Base-by-base conservation (phyloP, 495 filamentous ascomycete genomes). In the Monascus purpureus region DNA sequence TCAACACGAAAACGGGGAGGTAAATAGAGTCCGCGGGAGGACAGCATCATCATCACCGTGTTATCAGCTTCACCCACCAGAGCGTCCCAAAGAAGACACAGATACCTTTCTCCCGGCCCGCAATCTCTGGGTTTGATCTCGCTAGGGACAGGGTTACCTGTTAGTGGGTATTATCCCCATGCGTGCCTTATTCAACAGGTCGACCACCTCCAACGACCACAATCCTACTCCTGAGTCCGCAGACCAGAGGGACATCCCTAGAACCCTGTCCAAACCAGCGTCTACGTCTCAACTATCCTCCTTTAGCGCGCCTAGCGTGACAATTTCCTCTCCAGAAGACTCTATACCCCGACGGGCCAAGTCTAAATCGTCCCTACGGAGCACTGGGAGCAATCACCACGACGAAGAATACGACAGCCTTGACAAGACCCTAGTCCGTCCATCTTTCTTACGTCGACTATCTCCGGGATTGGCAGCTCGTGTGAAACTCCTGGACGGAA, bases 381-480 rank as follows among this genome's bases (percentile, higher is more conserved):
- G 56, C 33, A 22, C 55, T 8, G 59, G 47, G 19, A 63, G 59
- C 39, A 60, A 45, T 35, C 39, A 49, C 11, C 44, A 9, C 17
- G 29, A 51, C 43, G 56, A 60, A 28, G 54, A 60, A 41, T 40
- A 40, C 1, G 22, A 33, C 16, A 42, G 36, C 13, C 40, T 45
- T 16, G 51, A 58, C 19, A 58, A 53, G 28, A 46, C 41, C 13
- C 38, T 47, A 15, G 44, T 47, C 13, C 51, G 45, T 11, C 43
- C 54, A 17, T 56, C 51, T 17, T 54, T 65, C 37, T 52, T 63
- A 31, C 59, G 59, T 32, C 56, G 59, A 7, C 38, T 65, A 20
- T 82, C 79, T 17, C 79, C 81, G 25, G 80, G 78, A 14, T 64
- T 87, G 13, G 77, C 80, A 39, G 81, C 79, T 30, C 76, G 81